These are phyloP conservation scores for Cladochytrium replicatum DNA, from an alignment of 192 early-diverging fungal genomes.

Conservation along the genomic window DNA sequence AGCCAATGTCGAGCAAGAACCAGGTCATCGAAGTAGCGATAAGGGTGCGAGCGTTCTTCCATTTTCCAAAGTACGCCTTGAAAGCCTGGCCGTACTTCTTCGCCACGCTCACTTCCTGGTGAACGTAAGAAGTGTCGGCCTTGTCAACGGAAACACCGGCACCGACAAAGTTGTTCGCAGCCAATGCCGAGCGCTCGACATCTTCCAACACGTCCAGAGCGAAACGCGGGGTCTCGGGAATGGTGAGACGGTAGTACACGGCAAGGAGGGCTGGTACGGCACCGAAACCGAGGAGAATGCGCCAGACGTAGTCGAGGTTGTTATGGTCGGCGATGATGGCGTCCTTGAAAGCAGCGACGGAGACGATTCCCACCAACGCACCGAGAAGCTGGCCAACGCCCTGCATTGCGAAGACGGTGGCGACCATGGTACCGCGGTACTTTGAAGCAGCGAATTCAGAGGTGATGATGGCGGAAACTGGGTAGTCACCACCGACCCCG, in stretches of 20 bases:
- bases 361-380: slow-evolving; percentile 62
- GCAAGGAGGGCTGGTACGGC: slow-evolving; percentile 71
- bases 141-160: slow-evolving; percentile 21
- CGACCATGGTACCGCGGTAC: slow-evolving; percentile 81
- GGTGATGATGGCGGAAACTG: slow-evolving; percentile 85
- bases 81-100: background rate
- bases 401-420: slow-evolving; percentile 85
- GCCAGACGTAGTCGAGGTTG: slow-evolving; percentile 81
- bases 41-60: slow-evolving; percentile 73
- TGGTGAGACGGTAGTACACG: slow-evolving; percentile 80
- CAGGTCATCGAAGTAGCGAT: slow-evolving; percentile 32
- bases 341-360: slow-evolving; percentile 60
- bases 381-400: slow-evolving; percentile 82
- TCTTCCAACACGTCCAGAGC: slow-evolving; percentile 61
- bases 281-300: slow-evolving; percentile 77
- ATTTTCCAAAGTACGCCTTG: slow-evolving; percentile 57
- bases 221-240: slow-evolving; percentile 92
- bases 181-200: slow-evolving; percentile 39
- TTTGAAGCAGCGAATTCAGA: slow-evolving; percentile 78
- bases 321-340: slow-evolving; percentile 49
- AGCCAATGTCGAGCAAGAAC: slow-evolving; percentile 43
- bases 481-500: slow-evolving; percentile 93
- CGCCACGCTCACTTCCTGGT: background rate
- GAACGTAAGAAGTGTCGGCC: background rate
- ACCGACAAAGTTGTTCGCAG: slow-evolving; percentile 23